phyloP scores from a whole-genome alignment of 73 alveolate species.

The Tetrahymena elliotti region DNA sequence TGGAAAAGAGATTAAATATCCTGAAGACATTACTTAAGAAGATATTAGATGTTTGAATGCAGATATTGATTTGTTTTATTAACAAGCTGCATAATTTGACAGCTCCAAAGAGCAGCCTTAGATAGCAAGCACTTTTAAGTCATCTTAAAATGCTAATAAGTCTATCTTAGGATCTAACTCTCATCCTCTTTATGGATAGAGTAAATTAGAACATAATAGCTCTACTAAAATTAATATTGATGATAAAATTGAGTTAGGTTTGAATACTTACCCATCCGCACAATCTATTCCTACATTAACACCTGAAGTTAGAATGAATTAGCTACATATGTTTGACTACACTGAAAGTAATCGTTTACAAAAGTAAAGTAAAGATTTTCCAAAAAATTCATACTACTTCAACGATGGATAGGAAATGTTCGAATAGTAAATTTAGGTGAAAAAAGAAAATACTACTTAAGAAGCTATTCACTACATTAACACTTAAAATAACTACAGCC shows the following conservation, averaged over 20 bases:
- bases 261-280: neutral
- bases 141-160: neutral
- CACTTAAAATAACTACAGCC: neutral
- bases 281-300: neutral
- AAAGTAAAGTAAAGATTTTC: neutral
- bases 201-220: neutral
- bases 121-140: neutral
- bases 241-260: neutral
- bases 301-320: neutral
- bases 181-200: neutral
- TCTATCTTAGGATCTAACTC: neutral
- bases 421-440: neutral
- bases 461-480: neutral
- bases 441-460: neutral
- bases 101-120: neutral
- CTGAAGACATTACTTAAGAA: neutral
- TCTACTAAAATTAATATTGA: neutral
- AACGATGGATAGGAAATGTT: neutral
- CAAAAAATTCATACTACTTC: neutral
- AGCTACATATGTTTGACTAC: neutral
- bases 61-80: neutral
- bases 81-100: neutral
- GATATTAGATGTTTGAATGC: neutral
- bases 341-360: neutral
- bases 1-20: neutral